These are phyloP conservation scores for Pinus albicaulis DNA, from an alignment of 75 land plant species.

Conservation along the genomic window DNA sequence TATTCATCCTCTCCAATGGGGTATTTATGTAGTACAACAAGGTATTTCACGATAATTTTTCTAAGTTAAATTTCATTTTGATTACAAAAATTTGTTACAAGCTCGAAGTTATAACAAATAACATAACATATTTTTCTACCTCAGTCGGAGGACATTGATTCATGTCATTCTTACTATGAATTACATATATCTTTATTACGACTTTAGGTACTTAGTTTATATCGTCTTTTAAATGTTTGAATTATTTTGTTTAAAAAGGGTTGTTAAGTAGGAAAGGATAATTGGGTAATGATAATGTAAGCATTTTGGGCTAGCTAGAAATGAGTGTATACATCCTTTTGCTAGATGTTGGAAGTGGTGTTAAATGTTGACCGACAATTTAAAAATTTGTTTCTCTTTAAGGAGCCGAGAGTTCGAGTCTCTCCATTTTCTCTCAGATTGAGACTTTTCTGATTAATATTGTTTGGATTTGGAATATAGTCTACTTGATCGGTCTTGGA, in stretches of 20 bases:
- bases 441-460: neutral
- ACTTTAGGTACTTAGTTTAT: slow-evolving; percentile 64
- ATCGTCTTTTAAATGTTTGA: neutral
- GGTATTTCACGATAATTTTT: slow-evolving; percentile 21
- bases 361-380: slow-evolving; percentile 79
- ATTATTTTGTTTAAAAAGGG: neutral
- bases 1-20: slow-evolving; percentile 65
- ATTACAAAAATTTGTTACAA: too few relatives aligned
- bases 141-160: slow-evolving; percentile 76
- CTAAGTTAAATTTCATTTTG: too few relatives aligned
- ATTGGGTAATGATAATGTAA: too few relatives aligned
- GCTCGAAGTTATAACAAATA: too few relatives aligned
- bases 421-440: slow-evolving; percentile 78
- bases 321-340: slow-evolving; percentile 3
- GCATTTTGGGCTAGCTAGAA: too few relatives aligned
- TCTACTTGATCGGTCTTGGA: too few relatives aligned
- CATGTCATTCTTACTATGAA: slow-evolving; percentile 71
- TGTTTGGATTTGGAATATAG: neutral
- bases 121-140: slow-evolving; percentile 3
- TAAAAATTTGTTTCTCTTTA: slow-evolving; percentile 54
- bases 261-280: too few relatives aligned
- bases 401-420: slow-evolving; percentile 94
- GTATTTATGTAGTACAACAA: slow-evolving; percentile 54
- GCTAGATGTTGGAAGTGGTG: slow-evolving; percentile 55
- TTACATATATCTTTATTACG: slow-evolving; percentile 91